These are phyloP conservation scores for Diaporthe citriasiana DNA, from an alignment of 2,329 filamentous ascomycete species.

Conservation along the genomic window DNA sequence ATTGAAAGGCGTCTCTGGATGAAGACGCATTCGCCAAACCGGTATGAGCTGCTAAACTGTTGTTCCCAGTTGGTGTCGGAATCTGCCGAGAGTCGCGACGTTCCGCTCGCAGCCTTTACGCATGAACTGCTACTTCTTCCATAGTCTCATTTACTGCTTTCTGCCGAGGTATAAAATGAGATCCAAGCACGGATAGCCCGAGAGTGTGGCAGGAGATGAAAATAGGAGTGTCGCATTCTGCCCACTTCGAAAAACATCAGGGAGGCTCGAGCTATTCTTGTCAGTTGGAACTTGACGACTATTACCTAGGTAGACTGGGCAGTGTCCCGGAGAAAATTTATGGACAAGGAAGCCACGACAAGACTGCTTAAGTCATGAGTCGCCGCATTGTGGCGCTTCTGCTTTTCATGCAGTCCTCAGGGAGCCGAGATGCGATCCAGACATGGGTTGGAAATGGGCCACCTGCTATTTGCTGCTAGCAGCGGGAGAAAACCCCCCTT, in stretches of 20 bases:
- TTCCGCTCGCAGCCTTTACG: neutral
- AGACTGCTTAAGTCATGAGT: conserved; percentile 3
- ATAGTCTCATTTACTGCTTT: neutral
- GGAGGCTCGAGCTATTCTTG: neutral
- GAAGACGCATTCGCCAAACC: neutral
- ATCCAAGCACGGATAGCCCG: neutral
- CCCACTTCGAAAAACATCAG: neutral
- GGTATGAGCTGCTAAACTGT: too few species aligned
- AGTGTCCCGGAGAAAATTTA: neutral
- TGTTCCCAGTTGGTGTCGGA: neutral
- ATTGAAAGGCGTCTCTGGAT: too few species aligned
- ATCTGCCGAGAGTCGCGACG: neutral
- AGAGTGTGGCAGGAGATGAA: neutral
- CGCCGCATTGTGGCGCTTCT: conserved; percentile 8
- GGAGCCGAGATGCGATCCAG: conserved; percentile 20
- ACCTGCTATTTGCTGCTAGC: conserved; percentile 9
- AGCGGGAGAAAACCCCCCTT: conserved; percentile 8
- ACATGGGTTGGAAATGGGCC: conserved; percentile 29
- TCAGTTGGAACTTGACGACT: neutral
- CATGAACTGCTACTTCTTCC: too few species aligned
- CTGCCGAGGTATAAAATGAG: neutral
- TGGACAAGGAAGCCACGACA: conserved; percentile 22
- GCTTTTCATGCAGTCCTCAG: conserved; percentile 9
- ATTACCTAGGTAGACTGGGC: neutral
- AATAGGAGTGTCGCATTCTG: neutral